phyloP scores from a whole-genome alignment of 2,329 filamentous ascomycete genomes.

The Verruconis gallopava region DNA sequence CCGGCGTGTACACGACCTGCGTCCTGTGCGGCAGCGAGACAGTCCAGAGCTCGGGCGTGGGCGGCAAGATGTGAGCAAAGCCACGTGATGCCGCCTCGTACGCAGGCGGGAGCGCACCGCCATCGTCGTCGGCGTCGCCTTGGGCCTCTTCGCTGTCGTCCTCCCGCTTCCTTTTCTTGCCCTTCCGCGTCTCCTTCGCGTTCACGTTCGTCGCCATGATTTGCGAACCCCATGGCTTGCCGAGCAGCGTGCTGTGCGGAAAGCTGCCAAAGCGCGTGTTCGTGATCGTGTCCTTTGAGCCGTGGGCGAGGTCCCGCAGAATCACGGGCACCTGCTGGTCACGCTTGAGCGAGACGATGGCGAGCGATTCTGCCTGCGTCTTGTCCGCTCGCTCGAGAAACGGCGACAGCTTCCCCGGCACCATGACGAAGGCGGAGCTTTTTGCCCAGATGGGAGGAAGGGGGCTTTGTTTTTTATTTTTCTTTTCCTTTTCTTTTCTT shows the following conservation, averaged over 20 bases:
- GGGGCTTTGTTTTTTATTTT: no score
- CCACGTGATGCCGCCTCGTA: slow-evolving; percentile 28
- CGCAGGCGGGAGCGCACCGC: slow-evolving; percentile 16
- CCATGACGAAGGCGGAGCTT: not conserved
- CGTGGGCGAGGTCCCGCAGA: slow-evolving; percentile 24
- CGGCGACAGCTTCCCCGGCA: slow-evolving; percentile 41
- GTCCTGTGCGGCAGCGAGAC: slow-evolving; percentile 67
- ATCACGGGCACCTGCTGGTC: slow-evolving; percentile 71
- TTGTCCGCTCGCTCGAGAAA: slow-evolving; percentile 60
- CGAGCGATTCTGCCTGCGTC: slow-evolving; percentile 54
- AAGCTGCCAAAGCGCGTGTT: slow-evolving; percentile 88
- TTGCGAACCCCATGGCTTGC: slow-evolving; percentile 81
- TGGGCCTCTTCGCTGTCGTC: slow-evolving; percentile 24
- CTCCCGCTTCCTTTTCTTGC: slow-evolving; percentile 33
- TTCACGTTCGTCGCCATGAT: slow-evolving; percentile 81
- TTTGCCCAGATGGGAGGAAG: no score
- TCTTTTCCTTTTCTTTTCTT: no score
- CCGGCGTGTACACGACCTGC: slow-evolving; percentile 76
- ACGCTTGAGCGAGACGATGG: slow-evolving; percentile 77
- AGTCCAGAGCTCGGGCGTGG: slow-evolving; percentile 75
- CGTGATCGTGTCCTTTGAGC: slow-evolving; percentile 38
- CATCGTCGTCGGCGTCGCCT: slow-evolving; percentile 15
- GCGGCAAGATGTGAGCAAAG: slow-evolving; percentile 66
- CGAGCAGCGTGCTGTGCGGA: slow-evolving; percentile 42
- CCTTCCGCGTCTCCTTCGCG: slow-evolving; percentile 54